These are phyloP conservation scores for Fraxinus latifolia DNA, from an alignment of 305 asterid genomes.

Conservation along the genomic window DNA sequence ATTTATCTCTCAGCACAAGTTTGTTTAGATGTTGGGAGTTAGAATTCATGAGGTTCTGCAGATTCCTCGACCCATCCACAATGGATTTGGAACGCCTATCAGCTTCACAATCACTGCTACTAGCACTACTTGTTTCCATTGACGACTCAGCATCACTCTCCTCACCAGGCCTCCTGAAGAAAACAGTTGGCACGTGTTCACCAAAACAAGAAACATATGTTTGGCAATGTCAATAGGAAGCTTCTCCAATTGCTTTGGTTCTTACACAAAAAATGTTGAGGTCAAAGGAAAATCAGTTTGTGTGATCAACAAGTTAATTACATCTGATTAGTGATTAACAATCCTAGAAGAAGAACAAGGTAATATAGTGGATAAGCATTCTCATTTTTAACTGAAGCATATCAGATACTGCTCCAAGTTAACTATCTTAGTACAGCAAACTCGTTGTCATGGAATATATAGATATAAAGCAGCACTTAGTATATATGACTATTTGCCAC, in stretches of 20 bases:
- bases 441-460: background rate
- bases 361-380: background rate
- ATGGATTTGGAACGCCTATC: slow-evolving; percentile 34
- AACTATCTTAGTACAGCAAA: background rate
- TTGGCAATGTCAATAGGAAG: background rate
- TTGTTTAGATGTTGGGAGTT: slow-evolving; percentile 31
- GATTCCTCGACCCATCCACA: background rate
- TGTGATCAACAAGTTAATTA: background rate
- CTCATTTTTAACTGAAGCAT: background rate
- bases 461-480: background rate
- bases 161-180: slow-evolving; percentile 35
- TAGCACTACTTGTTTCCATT: slow-evolving; percentile 36
- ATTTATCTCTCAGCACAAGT: slow-evolving; percentile 32
- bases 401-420: background rate
- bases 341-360: background rate
- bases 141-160: slow-evolving; percentile 38
- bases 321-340: background rate
- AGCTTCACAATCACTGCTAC: slow-evolving; percentile 39
- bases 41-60: slow-evolving; percentile 8
- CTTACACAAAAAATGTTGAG: background rate
- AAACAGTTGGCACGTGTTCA: background rate
- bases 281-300: background rate
- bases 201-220: background rate
- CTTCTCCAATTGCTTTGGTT: background rate
- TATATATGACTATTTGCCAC: background rate